Base-by-base conservation (phyloP, 2,329 filamentous ascomycete species). In the Monosporascus ibericus region DNA sequence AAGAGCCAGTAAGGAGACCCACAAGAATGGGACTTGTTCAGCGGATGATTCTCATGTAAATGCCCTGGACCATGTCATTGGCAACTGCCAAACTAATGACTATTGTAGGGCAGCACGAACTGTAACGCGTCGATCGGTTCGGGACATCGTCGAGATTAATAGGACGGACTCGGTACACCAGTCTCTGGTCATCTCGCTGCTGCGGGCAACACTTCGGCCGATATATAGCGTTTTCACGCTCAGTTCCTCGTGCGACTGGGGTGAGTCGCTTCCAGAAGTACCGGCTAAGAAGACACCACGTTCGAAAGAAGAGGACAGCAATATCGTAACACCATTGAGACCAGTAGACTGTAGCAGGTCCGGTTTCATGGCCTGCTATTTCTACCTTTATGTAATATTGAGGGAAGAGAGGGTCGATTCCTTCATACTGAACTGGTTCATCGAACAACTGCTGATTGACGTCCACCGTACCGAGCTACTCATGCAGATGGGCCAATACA, bases 291-390 rank as follows among this genome's bases (percentile, higher is more conserved):
- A 61, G 47, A 60, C 58, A 7, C 59, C 61, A 40, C 57, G 58
- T 37, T 49, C 59, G 27, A 58, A 56, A 40, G 50, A 57, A 22
- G 54, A 48, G 44, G 60, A 60, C 25, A 54, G 52, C 48, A 58
- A 56, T 30, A 48, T 47, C 22, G 48, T 58, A 37, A 47, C 54
- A 37, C 55, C 58, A 18, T 50, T 61, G 34, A 53, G 54, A 54
- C 62, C 64, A n/a, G 63, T 68, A 27, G 65, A 67, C 52, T 56
- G 68, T 50, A 76, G 72, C 56, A 68, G 73, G 47, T 72, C 70
- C 38, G 72, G 71, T 50, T 75, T 75, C 61, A 73, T 75, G 50
- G 71, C 73, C 40, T 75, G 72, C 36, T 75, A 75, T 60, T 73
- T 76, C 61, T 76, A 75, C 59, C 68, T 76, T 42, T 71, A 72